A percentile compares a stretch with the other conserved stretches of the same genome.
phyloP scores from a whole-genome alignment of 1,284 basidiomycete species.

The Ceratobasidium sp. region DNA sequence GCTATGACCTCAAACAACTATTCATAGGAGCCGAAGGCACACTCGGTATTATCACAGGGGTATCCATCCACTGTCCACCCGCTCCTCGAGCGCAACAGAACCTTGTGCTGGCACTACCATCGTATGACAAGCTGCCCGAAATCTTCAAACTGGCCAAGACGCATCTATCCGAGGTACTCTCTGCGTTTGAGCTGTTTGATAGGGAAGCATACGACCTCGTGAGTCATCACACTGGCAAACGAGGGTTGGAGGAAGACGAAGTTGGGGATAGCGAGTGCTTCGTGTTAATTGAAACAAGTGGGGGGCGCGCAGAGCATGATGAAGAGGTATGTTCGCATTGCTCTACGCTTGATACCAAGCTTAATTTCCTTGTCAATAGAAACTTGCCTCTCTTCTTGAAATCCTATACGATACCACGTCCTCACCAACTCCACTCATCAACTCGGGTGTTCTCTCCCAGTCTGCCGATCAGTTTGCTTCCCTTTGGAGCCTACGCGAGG shows the following conservation, averaged over 20 bases:
- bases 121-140: slow-evolving; percentile 80
- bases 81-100: slow-evolving; percentile 82
- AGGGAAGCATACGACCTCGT: slow-evolving; percentile 89
- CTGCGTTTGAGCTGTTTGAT: slow-evolving; percentile 98
- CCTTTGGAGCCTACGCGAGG: slow-evolving; percentile 95
- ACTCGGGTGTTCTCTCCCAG: slow-evolving; percentile 94
- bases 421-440: slow-evolving; percentile 80
- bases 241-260: slow-evolving; percentile 75
- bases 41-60: slow-evolving; percentile 93
- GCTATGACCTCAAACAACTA: slow-evolving; percentile 98
- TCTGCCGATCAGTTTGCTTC: slow-evolving; percentile 90
- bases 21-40: slow-evolving; percentile 99
- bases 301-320: slow-evolving; percentile 94
- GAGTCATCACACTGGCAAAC: slow-evolving; percentile 69
- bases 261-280: slow-evolving; percentile 88
- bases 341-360: slow-evolving; percentile 40
- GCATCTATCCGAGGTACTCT: slow-evolving; percentile 94
- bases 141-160: slow-evolving; percentile 72
- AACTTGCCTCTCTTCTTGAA: slow-evolving; percentile 88
- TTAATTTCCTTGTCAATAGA: slow-evolving; percentile 65
- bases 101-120: slow-evolving; percentile 80
- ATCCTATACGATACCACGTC: slow-evolving; percentile 70
- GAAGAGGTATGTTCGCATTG: slow-evolving; percentile 75
- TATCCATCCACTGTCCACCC: slow-evolving; percentile 95
- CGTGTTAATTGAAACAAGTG: slow-evolving; percentile 95